phyloP scores from a whole-genome alignment of 345 rosid species.

The Erucastrum elatum region DNA sequence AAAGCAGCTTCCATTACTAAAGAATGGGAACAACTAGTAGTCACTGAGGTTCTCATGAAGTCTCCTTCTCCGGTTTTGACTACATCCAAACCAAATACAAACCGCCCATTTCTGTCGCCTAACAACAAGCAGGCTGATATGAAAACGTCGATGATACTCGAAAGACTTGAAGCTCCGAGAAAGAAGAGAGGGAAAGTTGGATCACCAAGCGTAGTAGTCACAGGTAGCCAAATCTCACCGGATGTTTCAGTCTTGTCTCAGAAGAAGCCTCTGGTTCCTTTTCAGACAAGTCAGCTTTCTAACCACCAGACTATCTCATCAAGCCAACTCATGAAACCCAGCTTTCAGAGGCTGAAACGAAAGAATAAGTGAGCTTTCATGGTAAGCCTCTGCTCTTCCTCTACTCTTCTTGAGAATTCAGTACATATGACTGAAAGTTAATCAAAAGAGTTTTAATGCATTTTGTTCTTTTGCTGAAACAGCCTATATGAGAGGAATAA shows the following conservation, averaged over 20 bases:
- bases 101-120: constrained; percentile 40
- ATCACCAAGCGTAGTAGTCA: constrained; percentile 45
- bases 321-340: constrained; percentile 77
- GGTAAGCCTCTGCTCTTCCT: constrained; percentile 23
- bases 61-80: constrained; percentile 49
- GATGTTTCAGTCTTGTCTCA: constrained; percentile 36
- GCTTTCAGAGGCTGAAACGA: constrained; percentile 67
- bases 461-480: background rate
- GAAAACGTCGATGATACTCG: constrained; percentile 75
- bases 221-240: constrained; percentile 21
- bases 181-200: constrained; percentile 52
- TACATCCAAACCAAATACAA: constrained; percentile 39
- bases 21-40: constrained; percentile 89
- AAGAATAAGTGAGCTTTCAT: constrained; percentile 42
- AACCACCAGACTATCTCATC: constrained; percentile 43
- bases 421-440: background rate
- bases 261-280: constrained; percentile 60
- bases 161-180: constrained; percentile 78
- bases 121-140: constrained; percentile 52
- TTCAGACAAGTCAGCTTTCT: constrained; percentile 45
- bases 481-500: background rate
- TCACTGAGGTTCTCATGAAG: constrained; percentile 47
- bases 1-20: constrained; percentile 53
- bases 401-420: background rate
- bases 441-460: background rate